Evolutionary conservation across 768 basidiomycete species (phyloP).

Genomic region (Hirschioporus abietinus): DNA sequence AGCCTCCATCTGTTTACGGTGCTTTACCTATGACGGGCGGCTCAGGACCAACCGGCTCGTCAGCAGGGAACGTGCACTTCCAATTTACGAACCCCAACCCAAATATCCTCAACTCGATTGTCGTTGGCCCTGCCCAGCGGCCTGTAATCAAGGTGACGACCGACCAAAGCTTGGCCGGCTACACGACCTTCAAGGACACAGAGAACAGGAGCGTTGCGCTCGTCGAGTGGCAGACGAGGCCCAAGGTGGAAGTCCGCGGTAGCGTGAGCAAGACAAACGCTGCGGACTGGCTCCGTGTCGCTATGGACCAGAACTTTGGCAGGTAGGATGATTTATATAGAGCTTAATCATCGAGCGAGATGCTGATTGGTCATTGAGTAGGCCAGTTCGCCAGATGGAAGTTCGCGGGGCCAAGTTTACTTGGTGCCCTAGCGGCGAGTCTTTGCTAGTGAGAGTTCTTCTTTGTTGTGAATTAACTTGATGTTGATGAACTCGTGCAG

Average conservation of each 20-base stretch:
- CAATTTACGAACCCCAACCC: conserved; percentile 47
- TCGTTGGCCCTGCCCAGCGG: conserved; percentile 46
- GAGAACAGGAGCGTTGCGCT: conserved; percentile 45
- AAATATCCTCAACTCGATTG: conserved; percentile 47
- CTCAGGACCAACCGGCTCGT: conserved; percentile 18
- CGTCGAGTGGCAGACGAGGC: conserved; percentile 49
- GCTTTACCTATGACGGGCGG: conserved; percentile 50
- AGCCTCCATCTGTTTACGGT: conserved; percentile 52
- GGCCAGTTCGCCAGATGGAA: conserved; percentile 39
- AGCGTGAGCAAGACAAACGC: conserved; percentile 43
- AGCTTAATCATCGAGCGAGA: neutral
- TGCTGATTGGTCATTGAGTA: neutral
- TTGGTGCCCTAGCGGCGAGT: conserved; percentile 51
- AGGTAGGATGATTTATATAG: conserved; percentile 16
- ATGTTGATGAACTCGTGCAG: conserved; percentile 26
- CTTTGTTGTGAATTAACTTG: conserved; percentile 2
- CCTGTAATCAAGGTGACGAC: conserved; percentile 46
- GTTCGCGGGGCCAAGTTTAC: conserved; percentile 44
- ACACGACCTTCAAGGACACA: conserved; percentile 47
- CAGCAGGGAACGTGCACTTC: conserved; percentile 34
- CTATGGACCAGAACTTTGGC: conserved; percentile 37
- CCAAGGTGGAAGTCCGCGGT: conserved; percentile 49
- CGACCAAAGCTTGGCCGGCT: conserved; percentile 42
- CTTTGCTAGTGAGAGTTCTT: conserved; percentile 43
- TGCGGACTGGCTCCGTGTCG: conserved; percentile 50